phyloP scores from a whole-genome alignment of 176 grass and related monocot genomes.

The Rhynchospora tenuis region DNA sequence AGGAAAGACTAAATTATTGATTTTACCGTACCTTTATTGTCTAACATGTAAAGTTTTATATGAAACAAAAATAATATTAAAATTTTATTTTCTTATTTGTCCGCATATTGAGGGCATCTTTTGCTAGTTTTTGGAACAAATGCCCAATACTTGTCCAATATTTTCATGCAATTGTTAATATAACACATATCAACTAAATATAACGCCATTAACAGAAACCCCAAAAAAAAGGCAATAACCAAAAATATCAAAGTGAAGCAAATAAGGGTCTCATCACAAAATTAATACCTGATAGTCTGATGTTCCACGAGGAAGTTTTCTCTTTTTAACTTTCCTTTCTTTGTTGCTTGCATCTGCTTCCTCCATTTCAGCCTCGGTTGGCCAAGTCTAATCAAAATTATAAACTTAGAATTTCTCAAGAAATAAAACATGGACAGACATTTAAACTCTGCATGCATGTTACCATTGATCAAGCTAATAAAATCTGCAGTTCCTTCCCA shows the following conservation, averaged over 20 bases:
- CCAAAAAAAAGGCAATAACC: background rate
- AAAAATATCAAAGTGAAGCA: background rate
- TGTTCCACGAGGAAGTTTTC: slow-evolving; percentile 79
- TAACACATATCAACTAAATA: background rate
- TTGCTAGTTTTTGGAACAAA: too few relatives aligned
- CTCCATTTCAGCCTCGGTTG: slow-evolving; percentile 70
- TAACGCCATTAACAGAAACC: background rate
- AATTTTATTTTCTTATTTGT: too few relatives aligned
- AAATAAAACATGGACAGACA: background rate
- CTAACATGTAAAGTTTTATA: too few relatives aligned
- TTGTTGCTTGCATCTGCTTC: slow-evolving; percentile 55
- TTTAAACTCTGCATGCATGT: background rate
- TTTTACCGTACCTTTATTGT: too few relatives aligned
- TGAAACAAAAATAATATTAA: too few relatives aligned
- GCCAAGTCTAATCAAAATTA: slow-evolving; percentile 82
- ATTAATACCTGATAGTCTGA: slow-evolving; percentile 87
- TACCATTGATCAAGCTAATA: background rate
- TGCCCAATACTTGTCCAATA: background rate
- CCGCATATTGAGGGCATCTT: too few relatives aligned
- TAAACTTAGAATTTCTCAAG: background rate
- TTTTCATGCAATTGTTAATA: background rate
- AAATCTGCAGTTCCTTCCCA: background rate
- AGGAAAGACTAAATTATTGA: too few relatives aligned
- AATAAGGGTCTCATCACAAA: slow-evolving; percentile 3
- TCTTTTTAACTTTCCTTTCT: slow-evolving; percentile 55